Evolutionary conservation across 2,329 filamentous ascomycete species (phyloP).

Genomic region (Coniochaeta hoffmannii): DNA sequence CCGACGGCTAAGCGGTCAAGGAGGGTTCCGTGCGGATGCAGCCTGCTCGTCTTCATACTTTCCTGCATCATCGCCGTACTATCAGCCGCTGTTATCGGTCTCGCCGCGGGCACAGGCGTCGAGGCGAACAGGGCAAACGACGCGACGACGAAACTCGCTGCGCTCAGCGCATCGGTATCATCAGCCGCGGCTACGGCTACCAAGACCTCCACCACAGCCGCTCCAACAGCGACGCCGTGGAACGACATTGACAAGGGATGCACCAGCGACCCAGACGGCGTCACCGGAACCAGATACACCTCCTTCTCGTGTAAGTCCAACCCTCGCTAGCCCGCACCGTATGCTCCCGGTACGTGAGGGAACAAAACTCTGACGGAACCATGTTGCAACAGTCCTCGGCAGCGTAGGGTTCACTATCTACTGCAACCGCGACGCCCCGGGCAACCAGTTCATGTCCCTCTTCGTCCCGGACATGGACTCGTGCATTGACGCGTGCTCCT

Average conservation of each 20-base stretch:
- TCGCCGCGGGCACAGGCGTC: slow-evolving; percentile 36
- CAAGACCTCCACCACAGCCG: slow-evolving; percentile 11
- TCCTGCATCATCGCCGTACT: slow-evolving; percentile 31
- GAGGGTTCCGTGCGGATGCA: slow-evolving; percentile 26
- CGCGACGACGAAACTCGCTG: slow-evolving; percentile 24
- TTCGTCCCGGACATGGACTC: slow-evolving; percentile 34
- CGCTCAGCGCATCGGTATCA: slow-evolving; percentile 15
- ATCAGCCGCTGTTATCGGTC: slow-evolving; percentile 31
- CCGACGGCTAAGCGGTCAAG: background rate
- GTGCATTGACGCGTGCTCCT: slow-evolving; percentile 41
- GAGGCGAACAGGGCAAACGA: slow-evolving; percentile 30
- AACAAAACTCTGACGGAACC: too few relatives aligned
- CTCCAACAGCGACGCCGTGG: slow-evolving; percentile 18
- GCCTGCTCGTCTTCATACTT: slow-evolving; percentile 31
- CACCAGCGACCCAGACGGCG: slow-evolving; percentile 22
- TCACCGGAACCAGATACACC: slow-evolving; percentile 30
- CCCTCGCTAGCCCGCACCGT: background rate
- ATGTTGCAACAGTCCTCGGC: slow-evolving; percentile 26
- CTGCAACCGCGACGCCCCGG: slow-evolving; percentile 34
- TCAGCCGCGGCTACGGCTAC: slow-evolving; percentile 13
- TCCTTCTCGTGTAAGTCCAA: slow-evolving; percentile 26
- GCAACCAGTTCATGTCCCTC: slow-evolving; percentile 28
- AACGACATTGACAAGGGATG: slow-evolving; percentile 32
- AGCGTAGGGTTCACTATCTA: slow-evolving; percentile 30
- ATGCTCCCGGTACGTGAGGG: slow-evolving; percentile 4